Conservation (phyloP, 1,284 basidiomycete species). For the Phylloporus sp. region DNA sequence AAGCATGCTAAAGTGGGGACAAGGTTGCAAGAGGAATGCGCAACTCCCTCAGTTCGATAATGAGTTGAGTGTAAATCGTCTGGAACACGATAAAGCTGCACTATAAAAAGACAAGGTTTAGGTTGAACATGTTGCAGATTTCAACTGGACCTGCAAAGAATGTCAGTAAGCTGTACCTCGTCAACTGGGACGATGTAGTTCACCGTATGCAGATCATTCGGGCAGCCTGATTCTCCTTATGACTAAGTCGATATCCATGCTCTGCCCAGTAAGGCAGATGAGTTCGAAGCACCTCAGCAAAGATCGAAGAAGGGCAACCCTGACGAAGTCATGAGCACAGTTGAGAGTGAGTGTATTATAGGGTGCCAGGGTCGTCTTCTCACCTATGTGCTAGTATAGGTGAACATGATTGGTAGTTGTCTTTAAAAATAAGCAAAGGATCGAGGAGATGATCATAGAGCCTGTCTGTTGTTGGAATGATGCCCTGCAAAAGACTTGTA, state of each 20-base stretch:
- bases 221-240: slow-evolving; percentile 82
- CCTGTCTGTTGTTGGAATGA: slow-evolving; percentile 95
- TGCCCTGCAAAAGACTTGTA: slow-evolving; percentile 93
- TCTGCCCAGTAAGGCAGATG: slow-evolving; percentile 73
- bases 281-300: slow-evolving; percentile 84
- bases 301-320: slow-evolving; percentile 95
- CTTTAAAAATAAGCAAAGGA: slow-evolving; percentile 94
- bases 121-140: slow-evolving; percentile 53
- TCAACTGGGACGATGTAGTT: background rate
- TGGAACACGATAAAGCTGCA: slow-evolving; percentile 60
- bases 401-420: slow-evolving; percentile 94
- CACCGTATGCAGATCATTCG: slow-evolving; percentile 69
- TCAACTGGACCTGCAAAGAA: slow-evolving; percentile 93
- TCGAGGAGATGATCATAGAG: slow-evolving; percentile 93
- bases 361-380: background rate
- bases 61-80: slow-evolving; percentile 73
- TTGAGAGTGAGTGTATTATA: slow-evolving; percentile 74
- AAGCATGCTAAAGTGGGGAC: slow-evolving; percentile 71
- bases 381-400: slow-evolving; percentile 73
- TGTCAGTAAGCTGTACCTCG: slow-evolving; percentile 60
- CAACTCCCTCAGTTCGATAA: slow-evolving; percentile 89
- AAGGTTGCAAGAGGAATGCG: slow-evolving; percentile 84
- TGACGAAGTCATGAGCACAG: slow-evolving; percentile 96
- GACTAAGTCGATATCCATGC: slow-evolving; percentile 78
- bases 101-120: slow-evolving; percentile 65